phyloP scores from a whole-genome alignment of 192 early-diverging fungal genomes.

The Phycomyces blakesleeanus region DNA sequence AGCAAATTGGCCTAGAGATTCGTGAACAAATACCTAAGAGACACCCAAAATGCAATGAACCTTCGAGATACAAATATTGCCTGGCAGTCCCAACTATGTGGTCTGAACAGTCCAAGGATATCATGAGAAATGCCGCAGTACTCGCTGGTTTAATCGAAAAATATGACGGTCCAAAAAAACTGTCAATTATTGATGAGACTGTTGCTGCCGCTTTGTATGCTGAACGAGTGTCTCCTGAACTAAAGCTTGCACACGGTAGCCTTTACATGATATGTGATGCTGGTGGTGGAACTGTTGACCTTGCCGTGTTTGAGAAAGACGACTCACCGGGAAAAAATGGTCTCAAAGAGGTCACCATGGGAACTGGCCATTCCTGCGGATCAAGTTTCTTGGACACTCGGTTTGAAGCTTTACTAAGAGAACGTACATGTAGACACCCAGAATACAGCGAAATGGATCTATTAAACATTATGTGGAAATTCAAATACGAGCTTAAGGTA shows the following conservation, averaged over 20 bases:
- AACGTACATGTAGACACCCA: slow-evolving; percentile 28
- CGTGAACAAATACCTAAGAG: no score
- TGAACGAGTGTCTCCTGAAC: slow-evolving; percentile 43
- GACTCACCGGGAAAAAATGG: slow-evolving; percentile 23
- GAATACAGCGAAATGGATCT: no score
- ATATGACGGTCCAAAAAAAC: slow-evolving; percentile 35
- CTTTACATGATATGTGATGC: slow-evolving; percentile 54
- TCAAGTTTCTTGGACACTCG: slow-evolving; percentile 42
- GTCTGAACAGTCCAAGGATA: slow-evolving; percentile 46
- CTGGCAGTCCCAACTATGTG: slow-evolving; percentile 50
- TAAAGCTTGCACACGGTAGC: slow-evolving; percentile 43
- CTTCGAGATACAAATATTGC: slow-evolving; percentile 38
- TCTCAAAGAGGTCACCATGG: slow-evolving; percentile 48
- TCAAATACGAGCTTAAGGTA: no score
- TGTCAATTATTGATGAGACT: slow-evolving; percentile 44
- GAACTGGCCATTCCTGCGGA: slow-evolving; percentile 47
- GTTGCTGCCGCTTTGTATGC: slow-evolving; percentile 52
- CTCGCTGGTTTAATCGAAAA: slow-evolving; percentile 43
- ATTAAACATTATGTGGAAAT: no score
- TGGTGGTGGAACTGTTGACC: slow-evolving; percentile 48
- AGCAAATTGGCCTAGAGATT: no score
- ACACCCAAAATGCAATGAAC: slow-evolving; percentile 17
- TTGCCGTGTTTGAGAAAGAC: slow-evolving; percentile 36
- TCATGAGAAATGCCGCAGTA: slow-evolving; percentile 49
- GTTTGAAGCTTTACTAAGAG: slow-evolving; percentile 38